Conservation (phyloP, 805 yeast genomes). For the Ogataea trehaloabstinens region DNA sequence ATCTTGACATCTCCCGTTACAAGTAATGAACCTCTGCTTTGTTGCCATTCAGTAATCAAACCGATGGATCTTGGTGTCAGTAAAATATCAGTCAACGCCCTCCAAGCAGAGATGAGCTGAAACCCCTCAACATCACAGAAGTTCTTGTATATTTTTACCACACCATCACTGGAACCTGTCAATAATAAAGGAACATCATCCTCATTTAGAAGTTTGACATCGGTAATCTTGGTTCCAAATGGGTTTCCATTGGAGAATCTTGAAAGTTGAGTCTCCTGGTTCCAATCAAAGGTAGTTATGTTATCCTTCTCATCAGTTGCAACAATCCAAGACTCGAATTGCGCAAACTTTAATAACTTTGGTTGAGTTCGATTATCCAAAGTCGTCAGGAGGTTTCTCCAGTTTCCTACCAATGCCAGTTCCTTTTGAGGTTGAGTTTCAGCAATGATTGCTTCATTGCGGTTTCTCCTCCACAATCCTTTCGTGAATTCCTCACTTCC, state of each 20-base stretch:
- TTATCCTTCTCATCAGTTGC: slow-evolving; percentile 83
- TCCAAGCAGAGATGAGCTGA: slow-evolving; percentile 82
- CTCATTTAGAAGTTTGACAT: slow-evolving; percentile 81
- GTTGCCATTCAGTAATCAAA: slow-evolving; percentile 93
- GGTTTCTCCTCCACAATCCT: slow-evolving; percentile 82
- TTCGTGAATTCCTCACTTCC: slow-evolving; percentile 84
- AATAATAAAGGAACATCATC: slow-evolving; percentile 84
- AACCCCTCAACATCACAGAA: slow-evolving; percentile 56
- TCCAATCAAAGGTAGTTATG: slow-evolving; percentile 89
- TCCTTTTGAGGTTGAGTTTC: slow-evolving; percentile 90
- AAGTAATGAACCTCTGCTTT: slow-evolving; percentile 82
- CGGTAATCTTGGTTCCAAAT: slow-evolving; percentile 84
- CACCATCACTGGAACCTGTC: slow-evolving; percentile 92
- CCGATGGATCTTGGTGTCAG: slow-evolving; percentile 82
- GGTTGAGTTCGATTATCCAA: slow-evolving; percentile 80
- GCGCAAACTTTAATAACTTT: slow-evolving; percentile 74
- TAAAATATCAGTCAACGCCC: slow-evolving; percentile 84
- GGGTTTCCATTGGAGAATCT: slow-evolving; percentile 84
- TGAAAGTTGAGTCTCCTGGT: slow-evolving; percentile 49
- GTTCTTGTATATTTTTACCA: slow-evolving; percentile 80
- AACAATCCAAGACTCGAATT: slow-evolving; percentile 81
- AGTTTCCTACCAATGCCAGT: slow-evolving; percentile 76
- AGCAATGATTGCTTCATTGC: slow-evolving; percentile 83
- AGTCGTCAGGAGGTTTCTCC: slow-evolving; percentile 63
- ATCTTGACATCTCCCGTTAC: slow-evolving; percentile 95